phyloP scores from a whole-genome alignment of 495 filamentous ascomycete species.

The Beverwykella pulmonaria region DNA sequence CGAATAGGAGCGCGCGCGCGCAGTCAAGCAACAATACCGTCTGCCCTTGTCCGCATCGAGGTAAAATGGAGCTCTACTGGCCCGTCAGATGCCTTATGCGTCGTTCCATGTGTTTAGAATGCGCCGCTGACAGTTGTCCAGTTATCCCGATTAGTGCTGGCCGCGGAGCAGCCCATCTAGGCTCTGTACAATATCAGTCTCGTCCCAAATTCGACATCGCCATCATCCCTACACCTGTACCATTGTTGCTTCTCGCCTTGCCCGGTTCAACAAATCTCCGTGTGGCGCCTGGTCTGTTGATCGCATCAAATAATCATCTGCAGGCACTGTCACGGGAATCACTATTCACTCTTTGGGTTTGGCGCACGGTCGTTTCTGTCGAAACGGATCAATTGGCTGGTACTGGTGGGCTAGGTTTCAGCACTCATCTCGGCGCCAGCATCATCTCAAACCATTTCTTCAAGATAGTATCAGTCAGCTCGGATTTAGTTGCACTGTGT shows the following conservation, averaged over 20 bases:
- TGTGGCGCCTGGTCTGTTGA: slow-evolving; percentile 10
- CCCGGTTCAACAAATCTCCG: slow-evolving; percentile 37
- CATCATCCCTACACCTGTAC: slow-evolving; percentile 17
- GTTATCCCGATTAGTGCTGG: slow-evolving; percentile 23
- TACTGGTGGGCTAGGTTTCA: slow-evolving; percentile 25
- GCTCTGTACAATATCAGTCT: slow-evolving; percentile 25
- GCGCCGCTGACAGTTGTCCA: slow-evolving; percentile 29
- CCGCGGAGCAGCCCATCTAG: slow-evolving; percentile 13
- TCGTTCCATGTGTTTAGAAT: background rate
- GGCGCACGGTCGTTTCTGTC: slow-evolving; percentile 23
- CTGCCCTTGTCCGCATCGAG: slow-evolving; percentile 35
- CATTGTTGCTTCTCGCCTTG: slow-evolving; percentile 25
- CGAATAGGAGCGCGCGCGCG: slow-evolving; percentile 35
- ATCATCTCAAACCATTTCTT: background rate
- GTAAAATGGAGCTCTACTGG: slow-evolving; percentile 22
- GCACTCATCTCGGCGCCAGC: slow-evolving; percentile 29
- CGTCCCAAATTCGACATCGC: background rate
- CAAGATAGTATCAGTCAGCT: slow-evolving; percentile 14
- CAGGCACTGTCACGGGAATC: slow-evolving; percentile 28
- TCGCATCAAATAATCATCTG: slow-evolving; percentile 21
- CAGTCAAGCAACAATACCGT: slow-evolving; percentile 16
- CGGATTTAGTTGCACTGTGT: slow-evolving; percentile 12
- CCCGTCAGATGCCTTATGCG: slow-evolving; percentile 10
- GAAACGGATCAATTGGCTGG: slow-evolving; percentile 33
- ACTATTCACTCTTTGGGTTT: slow-evolving; percentile 25